phyloP scores from a whole-genome alignment of 352 stramenopile genomes.

The Phytophthora litchii region DNA sequence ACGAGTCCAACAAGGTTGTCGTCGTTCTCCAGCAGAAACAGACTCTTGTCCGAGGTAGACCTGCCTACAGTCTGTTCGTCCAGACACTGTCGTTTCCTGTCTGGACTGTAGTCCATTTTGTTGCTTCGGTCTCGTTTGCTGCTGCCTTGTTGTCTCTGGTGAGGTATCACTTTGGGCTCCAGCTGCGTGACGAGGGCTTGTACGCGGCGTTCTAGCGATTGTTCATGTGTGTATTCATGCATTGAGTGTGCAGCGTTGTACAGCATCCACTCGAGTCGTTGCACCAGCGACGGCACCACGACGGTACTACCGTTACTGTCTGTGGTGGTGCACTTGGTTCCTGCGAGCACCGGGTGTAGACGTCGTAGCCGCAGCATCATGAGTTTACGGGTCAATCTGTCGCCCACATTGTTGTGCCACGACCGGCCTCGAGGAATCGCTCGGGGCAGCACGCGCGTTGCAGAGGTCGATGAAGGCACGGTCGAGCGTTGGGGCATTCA shows the following conservation, averaged over 20 bases:
- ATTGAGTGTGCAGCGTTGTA: slow-evolving; percentile 70
- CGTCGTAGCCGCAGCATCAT: slow-evolving; percentile 41
- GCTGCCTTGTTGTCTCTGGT: slow-evolving; percentile 2
- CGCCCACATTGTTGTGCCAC: slow-evolving; percentile 37
- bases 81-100: slow-evolving; percentile 21
- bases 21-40: slow-evolving; percentile 51
- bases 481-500: slow-evolving; percentile 23
- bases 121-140: slow-evolving; percentile 15
- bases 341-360: slow-evolving; percentile 33
- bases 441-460: slow-evolving; percentile 12
- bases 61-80: not conserved
- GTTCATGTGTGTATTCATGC: slow-evolving; percentile 66
- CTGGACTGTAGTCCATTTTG: not conserved
- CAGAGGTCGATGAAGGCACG: not conserved
- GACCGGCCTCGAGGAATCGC: slow-evolving; percentile 12
- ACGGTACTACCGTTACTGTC: slow-evolving; percentile 6
- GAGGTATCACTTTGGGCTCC: slow-evolving; percentile 26
- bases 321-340: slow-evolving; percentile 16
- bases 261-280: slow-evolving; percentile 76
- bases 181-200: slow-evolving; percentile 72
- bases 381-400: slow-evolving; percentile 41
- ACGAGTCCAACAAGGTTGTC: slow-evolving; percentile 50
- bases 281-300: slow-evolving; percentile 46
- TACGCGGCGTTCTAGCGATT: slow-evolving; percentile 69
- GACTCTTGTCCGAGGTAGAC: slow-evolving; percentile 14